Base-by-base conservation (phyloP, 495 filamentous ascomycete species). In the Staphylotrichum longicolle region DNA sequence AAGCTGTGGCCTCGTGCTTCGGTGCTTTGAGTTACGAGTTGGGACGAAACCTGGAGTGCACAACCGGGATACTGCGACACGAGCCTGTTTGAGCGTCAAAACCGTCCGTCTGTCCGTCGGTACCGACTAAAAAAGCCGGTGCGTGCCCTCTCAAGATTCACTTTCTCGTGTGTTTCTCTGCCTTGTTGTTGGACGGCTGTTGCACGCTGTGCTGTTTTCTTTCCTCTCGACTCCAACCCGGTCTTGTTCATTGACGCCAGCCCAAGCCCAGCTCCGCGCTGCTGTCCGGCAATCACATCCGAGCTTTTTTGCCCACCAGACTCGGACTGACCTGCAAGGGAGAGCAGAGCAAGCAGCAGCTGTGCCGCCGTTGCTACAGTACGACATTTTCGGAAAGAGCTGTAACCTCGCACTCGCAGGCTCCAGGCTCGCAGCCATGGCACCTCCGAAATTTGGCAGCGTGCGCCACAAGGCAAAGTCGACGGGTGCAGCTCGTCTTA, bases 401-500 rank as follows among this genome's bases (percentile, higher is more conserved):
- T 58, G 61, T 41, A 64, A 65, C 58, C 42, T 52, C 50, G 50
- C 34, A 45, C 52, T 10, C 5, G 37, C 37, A 39, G 37, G 57
- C 20, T 27, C 20, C 20, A 27, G 20, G 20, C 20, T 27, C 20
- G 20, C 20, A 0, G 20, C 58, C 65, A 69, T 71, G 71, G 68
- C 70, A 58, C 74, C 72, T 55, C 70, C 67, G 54, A 74, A 63
- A 65, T 71, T 69, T 56, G 61, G 67, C 50, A 72, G 65, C 60
- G 65, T 72, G 66, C 76, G 73, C 60, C 65, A 72, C 64, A 74
- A 66, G 58, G 65, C 62, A 48, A 63, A 66, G 54, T 66, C 72
- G 9, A 3, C 52, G 37, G 32, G 70, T 57, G 63, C 71, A 60
- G 60, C 68, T 50, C 70, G 68, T 27, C 64, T 78, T 46, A 66